Percentiles rank a stretch among this genome's conserved stretches.
phyloP scores from a whole-genome alignment of 306 rosid genomes.

The Vigna hirtella region DNA sequence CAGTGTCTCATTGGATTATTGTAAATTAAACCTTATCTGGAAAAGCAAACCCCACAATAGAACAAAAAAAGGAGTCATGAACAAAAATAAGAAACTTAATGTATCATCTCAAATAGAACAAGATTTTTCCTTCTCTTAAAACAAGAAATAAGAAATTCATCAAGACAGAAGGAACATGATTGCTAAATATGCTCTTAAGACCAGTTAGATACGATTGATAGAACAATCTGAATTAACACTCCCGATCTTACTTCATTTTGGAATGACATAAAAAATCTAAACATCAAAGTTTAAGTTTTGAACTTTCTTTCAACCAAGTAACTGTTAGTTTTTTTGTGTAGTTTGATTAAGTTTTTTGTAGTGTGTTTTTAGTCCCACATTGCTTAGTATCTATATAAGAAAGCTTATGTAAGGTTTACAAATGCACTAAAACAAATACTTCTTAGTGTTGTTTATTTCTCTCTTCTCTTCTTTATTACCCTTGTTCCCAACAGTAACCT shows the following conservation, averaged over 20 bases:
- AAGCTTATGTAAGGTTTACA: no score
- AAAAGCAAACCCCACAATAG: neutral
- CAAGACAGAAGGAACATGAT: neutral
- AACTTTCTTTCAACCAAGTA: constrained; percentile 13
- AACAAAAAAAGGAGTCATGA: neutral
- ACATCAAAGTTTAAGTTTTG: neutral
- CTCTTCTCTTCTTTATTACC: no score
- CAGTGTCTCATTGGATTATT: neutral
- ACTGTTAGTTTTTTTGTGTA: no score
- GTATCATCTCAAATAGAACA: neutral
- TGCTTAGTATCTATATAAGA: no score
- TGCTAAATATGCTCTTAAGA: constrained; percentile 3
- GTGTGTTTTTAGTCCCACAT: no score
- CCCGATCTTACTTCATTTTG: neutral
- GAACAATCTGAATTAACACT: neutral
- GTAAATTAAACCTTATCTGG: neutral
- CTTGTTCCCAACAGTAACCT: neutral
- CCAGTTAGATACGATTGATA: neutral
- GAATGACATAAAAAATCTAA: neutral
- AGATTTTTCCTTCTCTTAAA: neutral
- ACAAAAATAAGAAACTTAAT: constrained; percentile 2
- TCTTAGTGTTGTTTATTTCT: no score
- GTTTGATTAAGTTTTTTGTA: no score
- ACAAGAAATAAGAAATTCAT: neutral
- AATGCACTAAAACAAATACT: no score